A percentile compares a stretch with the other conserved stretches of the same genome.
Evolutionary conservation across 495 filamentous ascomycete genomes (phyloP).

Genomic region (Penicillium bialowiezense): DNA sequence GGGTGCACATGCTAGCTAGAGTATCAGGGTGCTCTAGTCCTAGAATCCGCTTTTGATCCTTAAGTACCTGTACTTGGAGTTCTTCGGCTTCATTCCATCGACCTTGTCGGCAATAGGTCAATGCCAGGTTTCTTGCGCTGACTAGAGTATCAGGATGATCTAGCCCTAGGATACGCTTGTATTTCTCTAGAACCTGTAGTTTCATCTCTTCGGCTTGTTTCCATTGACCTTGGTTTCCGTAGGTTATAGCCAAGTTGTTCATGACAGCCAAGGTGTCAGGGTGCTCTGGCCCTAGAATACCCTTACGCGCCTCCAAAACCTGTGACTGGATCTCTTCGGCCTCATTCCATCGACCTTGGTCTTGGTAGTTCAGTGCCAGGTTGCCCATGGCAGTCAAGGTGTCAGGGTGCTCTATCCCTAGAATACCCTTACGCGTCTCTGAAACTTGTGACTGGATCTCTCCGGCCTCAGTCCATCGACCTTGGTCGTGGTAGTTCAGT

Average conservation of each 20-base stretch:
- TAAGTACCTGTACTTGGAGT: neutral
- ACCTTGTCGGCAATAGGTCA: neutral
- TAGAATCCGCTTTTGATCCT: too few relatives aligned
- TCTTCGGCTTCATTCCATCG: neutral
- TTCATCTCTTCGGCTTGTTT: neutral
- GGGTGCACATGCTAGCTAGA: too few relatives aligned
- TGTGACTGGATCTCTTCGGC: neutral
- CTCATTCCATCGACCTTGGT: slow-evolving; percentile 1
- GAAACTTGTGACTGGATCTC: neutral
- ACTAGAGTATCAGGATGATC: slow-evolving; percentile 4
- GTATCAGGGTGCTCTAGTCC: too few relatives aligned
- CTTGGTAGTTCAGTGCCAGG: neutral
- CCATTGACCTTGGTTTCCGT: neutral
- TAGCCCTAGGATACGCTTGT: neutral
- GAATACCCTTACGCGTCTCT: neutral
- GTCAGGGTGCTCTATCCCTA: neutral
- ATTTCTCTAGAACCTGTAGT: neutral
- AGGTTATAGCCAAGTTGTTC: neutral
- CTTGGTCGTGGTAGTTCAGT: neutral
- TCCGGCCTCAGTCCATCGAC: neutral
- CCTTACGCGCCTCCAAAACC: neutral
- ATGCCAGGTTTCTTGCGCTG: neutral
- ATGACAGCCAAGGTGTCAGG: neutral
- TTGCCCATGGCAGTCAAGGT: neutral
- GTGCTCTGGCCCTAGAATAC: neutral